phyloP scores from a whole-genome alignment of 1,284 basidiomycete species.

The Irpex sp. region DNA sequence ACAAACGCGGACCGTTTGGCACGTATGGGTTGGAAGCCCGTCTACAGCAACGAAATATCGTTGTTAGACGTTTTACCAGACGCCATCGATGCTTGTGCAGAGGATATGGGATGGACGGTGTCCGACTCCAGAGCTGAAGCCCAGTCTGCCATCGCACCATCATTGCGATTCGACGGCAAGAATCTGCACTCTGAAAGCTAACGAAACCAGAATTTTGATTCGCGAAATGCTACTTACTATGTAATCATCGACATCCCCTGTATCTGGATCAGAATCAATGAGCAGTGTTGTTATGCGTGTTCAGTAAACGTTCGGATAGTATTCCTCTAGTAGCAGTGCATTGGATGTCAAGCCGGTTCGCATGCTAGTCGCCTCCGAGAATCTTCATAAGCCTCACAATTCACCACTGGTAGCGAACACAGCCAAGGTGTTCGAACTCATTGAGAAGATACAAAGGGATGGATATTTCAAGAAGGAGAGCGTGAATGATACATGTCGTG shows the following conservation, averaged over 20 bases:
- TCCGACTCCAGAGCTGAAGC: background rate
- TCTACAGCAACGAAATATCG: constrained; percentile 25
- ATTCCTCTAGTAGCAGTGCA: too few relatives aligned
- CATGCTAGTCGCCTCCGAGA: too few relatives aligned
- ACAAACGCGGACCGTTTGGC: constrained; percentile 29
- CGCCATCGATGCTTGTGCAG: constrained; percentile 27
- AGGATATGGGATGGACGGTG: constrained; percentile 2
- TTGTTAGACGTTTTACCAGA: constrained; percentile 30
- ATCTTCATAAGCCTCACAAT: too few relatives aligned
- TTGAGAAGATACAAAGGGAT: background rate
- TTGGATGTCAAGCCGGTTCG: too few relatives aligned
- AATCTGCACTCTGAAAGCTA: background rate
- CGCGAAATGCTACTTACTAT: background rate
- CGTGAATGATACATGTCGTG: background rate
- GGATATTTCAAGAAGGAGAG: background rate
- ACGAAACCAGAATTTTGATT: background rate
- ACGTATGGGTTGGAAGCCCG: constrained; percentile 35
- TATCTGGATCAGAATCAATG: too few relatives aligned
- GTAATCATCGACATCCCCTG: too few relatives aligned
- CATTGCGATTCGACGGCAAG: background rate
- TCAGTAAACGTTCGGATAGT: too few relatives aligned
- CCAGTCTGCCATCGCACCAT: background rate
- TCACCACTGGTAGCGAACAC: too few relatives aligned
- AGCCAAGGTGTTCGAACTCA: too few relatives aligned
- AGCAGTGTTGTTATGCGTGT: too few relatives aligned